A percentile compares a stretch with the other conserved stretches of the same genome.
phyloP scores from a whole-genome alignment of 306 rosid species.

The Datisca glomerata region DNA sequence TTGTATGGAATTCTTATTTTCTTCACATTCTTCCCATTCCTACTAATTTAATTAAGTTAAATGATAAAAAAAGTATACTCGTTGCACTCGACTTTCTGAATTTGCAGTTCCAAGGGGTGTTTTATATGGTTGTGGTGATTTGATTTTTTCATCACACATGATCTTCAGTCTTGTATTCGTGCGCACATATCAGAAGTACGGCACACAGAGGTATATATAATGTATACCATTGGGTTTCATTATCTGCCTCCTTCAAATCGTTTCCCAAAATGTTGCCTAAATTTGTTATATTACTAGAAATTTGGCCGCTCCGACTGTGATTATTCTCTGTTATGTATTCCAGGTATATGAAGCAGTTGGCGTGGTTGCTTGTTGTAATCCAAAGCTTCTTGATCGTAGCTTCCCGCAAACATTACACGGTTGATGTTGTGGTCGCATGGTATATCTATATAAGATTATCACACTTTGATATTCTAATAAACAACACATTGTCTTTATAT shows the following conservation, averaged over 20 bases:
- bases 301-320: too few species aligned
- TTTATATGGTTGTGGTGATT: conserved; percentile 91
- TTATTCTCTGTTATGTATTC: too few species aligned
- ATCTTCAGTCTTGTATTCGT: conserved; percentile 83
- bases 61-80: too few species aligned
- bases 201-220: conserved; percentile 54
- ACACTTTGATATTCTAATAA: too few species aligned
- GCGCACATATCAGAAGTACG: conserved; percentile 82
- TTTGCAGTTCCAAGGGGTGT: conserved; percentile 83
- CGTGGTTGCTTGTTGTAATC: conserved; percentile 73
- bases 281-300: too few species aligned
- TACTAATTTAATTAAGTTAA: neutral
- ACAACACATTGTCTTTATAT: too few species aligned
- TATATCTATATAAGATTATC: too few species aligned
- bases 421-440: conserved; percentile 98
- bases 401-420: conserved; percentile 97
- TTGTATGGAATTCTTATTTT: conserved; percentile 32
- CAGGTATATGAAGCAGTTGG: conserved; percentile 74
- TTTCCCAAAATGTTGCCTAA: too few species aligned
- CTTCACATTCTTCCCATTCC: conserved; percentile 3
- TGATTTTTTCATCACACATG: conserved; percentile 98
- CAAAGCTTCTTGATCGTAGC: conserved; percentile 91
- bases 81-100: conserved; percentile 16
- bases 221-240: too few species aligned
- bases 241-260: too few species aligned